phyloP scores from a whole-genome alignment of 331 rosid genomes.

The Spiraea crenata region DNA sequence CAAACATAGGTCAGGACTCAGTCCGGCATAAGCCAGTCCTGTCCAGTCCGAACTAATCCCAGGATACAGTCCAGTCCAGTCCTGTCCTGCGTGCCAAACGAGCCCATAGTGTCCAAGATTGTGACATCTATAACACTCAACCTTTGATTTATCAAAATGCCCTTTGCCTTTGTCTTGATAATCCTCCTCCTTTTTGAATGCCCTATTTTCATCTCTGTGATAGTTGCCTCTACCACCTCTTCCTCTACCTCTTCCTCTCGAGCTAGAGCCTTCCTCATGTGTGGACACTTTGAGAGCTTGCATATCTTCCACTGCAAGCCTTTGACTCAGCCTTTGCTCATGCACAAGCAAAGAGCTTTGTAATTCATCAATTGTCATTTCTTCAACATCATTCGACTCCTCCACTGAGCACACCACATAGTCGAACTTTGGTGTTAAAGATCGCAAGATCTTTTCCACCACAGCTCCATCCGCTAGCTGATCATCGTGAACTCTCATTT shows the following conservation, averaged over 20 bases:
- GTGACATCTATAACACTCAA: background rate
- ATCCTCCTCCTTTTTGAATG: no score
- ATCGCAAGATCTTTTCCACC: background rate
- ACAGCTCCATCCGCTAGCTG: background rate
- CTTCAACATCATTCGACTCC: background rate
- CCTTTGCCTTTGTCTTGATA: background rate
- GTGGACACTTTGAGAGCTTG: background rate
- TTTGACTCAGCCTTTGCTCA: background rate
- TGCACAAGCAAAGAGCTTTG: slow-evolving; percentile 7
- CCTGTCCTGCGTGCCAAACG: no score
- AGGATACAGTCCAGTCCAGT: no score
- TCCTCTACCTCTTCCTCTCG: slow-evolving; percentile 6
- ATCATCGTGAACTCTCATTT: background rate
- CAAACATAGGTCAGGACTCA: no score
- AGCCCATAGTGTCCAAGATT: background rate
- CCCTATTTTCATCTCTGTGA: no score
- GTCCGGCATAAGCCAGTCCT: no score
- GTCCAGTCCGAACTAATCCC: no score
- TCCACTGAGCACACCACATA: background rate
- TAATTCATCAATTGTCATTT: background rate
- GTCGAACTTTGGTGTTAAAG: background rate
- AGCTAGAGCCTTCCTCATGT: background rate
- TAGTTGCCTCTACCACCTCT: background rate
- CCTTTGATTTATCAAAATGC: background rate
- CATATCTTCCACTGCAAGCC: background rate